Evolutionary conservation across 2,329 filamentous ascomycete species (phyloP), one percentile per base, ranked within the genome.

Genomic region (Rasamsonia emersonii): DNA sequence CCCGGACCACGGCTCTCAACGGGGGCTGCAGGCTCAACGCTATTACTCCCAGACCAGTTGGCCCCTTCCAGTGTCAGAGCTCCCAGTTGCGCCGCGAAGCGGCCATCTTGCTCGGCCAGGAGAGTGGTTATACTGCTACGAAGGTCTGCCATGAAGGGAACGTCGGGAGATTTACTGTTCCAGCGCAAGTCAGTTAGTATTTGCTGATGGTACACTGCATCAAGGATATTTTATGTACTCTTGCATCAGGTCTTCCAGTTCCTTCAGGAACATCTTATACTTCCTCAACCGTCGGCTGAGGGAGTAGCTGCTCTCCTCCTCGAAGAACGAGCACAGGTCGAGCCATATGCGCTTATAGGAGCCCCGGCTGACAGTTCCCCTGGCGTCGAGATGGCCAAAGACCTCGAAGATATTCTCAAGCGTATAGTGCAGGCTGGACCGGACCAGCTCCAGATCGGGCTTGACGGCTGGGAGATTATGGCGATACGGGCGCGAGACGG

Each of bases 271-370:
- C 5, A 56, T 51, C 31, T 64, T 61, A 46, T 72, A 75, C 38
- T 62, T 59, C 18, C 65, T 59, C 18, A 77, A 49, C 15, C 72
- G 62, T 20, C 59, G 54, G 8, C 56, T 50, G 19, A 77, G 48
- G 6, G 60, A 51, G 28, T 64, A 62, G 3, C 65, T 58, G 20
- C 62, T 61, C 44, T 73, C 62, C 9, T 53, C 45, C 38, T 58
- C 60, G 41, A 74, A 65, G 30, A 62, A 60, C 9, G 54, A 45
- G 37, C 60, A 55, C 19, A 75, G 51, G 27, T 68, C 61, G 21
- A 62, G 51, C 73, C 73, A 78, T 17, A 68, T 64, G 17, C 60
- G 54, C 35, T 61, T 57, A 43, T 70, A 70, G 18, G 59, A 47
- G 24, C 58, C 53, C 25, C 45, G 48, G 45, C 37, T 52, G 13